phyloP scores from a whole-genome alignment of 2,329 filamentous ascomycete species.

The Alternaria longipes region DNA sequence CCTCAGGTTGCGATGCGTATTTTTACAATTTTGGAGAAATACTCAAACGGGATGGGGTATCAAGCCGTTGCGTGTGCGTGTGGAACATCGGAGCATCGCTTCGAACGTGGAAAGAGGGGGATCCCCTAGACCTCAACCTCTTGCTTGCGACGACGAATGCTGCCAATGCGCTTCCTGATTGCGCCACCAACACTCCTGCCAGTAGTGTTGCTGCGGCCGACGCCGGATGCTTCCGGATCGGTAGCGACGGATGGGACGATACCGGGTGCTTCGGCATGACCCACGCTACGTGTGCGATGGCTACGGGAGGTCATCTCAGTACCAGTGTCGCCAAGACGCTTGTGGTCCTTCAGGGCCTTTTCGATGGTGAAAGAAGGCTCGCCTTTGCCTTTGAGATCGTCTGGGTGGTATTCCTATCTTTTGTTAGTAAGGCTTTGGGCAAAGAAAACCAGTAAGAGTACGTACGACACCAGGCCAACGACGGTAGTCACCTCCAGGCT shows the following conservation, averaged over 20 bases:
- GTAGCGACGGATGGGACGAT: slow-evolving; percentile 37
- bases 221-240: slow-evolving; percentile 38
- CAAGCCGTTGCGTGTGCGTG: not conserved
- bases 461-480: slow-evolving; percentile 77
- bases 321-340: slow-evolving; percentile 52
- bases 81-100: not conserved
- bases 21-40: slow-evolving; percentile 8
- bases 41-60: not conserved
- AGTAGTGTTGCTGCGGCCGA: slow-evolving; percentile 48
- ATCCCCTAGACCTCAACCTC: slow-evolving; percentile 34
- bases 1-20: slow-evolving; percentile 2
- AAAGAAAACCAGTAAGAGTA: slow-evolving; percentile 28
- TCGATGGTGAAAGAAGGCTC: slow-evolving; percentile 79
- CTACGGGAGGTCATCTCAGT: slow-evolving; percentile 56
- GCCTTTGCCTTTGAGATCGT: slow-evolving; percentile 84
- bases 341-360: slow-evolving; percentile 70
- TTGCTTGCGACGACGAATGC: slow-evolving; percentile 52
- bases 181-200: slow-evolving; percentile 50
- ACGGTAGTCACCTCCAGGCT: slow-evolving; percentile 81
- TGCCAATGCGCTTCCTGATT: slow-evolving; percentile 59
- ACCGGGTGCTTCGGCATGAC: slow-evolving; percentile 39
- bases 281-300: slow-evolving; percentile 49
- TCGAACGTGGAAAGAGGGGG: slow-evolving; percentile 11
- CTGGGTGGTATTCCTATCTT: slow-evolving; percentile 69
- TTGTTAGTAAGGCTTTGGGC: slow-evolving; percentile 15